These are phyloP conservation scores for Martensiomyces pterosporus DNA, from an alignment of 192 early-diverging fungal genomes.

Conservation along the genomic window DNA sequence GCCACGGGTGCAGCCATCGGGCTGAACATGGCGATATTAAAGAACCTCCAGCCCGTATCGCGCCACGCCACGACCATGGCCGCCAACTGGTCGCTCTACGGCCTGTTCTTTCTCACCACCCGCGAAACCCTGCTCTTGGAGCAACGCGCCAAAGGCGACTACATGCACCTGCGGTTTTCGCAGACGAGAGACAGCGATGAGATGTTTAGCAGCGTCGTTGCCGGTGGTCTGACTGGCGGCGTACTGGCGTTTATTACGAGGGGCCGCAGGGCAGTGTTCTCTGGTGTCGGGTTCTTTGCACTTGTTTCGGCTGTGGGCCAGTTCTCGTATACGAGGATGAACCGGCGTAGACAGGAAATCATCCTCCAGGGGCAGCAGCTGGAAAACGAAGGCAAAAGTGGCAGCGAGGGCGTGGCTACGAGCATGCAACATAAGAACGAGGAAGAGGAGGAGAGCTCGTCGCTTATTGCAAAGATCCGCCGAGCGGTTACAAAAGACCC, in stretches of 20 bases:
- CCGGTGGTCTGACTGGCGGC: constrained; percentile 59
- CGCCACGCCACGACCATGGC: constrained; percentile 34
- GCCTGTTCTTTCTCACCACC: constrained; percentile 38
- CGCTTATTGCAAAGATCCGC: constrained; percentile 10
- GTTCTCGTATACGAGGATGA: constrained; percentile 34
- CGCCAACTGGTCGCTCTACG: constrained; percentile 39
- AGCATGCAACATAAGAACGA: too few species aligned
- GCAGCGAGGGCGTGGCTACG: too few species aligned
- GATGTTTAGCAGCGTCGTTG: constrained; percentile 57
- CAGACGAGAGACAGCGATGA: constrained; percentile 60
- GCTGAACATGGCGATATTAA: constrained; percentile 37
- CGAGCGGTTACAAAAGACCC: constrained; percentile 22
- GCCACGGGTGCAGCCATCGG: constrained; percentile 25
- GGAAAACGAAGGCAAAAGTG: too few species aligned
- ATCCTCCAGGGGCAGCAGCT: constrained; percentile 39
- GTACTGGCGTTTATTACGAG: constrained; percentile 51
- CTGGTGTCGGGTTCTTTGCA: constrained; percentile 58
- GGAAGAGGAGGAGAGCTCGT: constrained; percentile 13
- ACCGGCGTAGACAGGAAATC: constrained; percentile 51
- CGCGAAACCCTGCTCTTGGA: constrained; percentile 60
- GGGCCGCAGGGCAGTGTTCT: constrained; percentile 49
- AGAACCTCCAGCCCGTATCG: constrained; percentile 40
- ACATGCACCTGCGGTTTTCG: constrained; percentile 54
- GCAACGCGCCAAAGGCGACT: constrained; percentile 51
- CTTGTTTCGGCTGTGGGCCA: constrained; percentile 52